Percentiles rank a stretch among this genome's conserved stretches.
Conservation (phyloP, 768 basidiomycete species). For the Pleurotus sapidus region DNA sequence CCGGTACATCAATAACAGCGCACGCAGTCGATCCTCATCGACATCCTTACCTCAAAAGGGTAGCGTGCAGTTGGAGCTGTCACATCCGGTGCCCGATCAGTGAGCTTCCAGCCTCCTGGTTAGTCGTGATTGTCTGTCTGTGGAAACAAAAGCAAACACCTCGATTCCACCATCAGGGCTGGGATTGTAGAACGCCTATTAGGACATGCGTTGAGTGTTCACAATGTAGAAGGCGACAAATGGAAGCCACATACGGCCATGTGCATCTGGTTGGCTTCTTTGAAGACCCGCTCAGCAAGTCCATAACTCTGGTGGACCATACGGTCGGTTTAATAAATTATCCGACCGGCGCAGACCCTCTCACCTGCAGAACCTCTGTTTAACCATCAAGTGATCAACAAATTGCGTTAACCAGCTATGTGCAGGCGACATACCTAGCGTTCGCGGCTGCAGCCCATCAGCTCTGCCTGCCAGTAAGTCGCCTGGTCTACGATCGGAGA, state of each 20-base stretch:
- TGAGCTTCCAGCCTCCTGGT: slow-evolving; percentile 38
- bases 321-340: neutral
- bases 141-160: slow-evolving; percentile 27
- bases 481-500: slow-evolving; percentile 30
- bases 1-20: neutral
- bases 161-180: slow-evolving; percentile 56
- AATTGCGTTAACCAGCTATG: too few species aligned
- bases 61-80: slow-evolving; percentile 62
- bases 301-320: slow-evolving; percentile 62
- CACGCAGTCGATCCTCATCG: neutral
- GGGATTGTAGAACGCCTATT: slow-evolving; percentile 76
- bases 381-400: slow-evolving; percentile 18
- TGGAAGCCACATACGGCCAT: slow-evolving; percentile 48
- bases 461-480: slow-evolving; percentile 55
- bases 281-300: slow-evolving; percentile 59
- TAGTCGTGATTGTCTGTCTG: neutral
- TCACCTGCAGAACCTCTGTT: slow-evolving; percentile 51
- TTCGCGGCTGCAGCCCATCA: slow-evolving; percentile 57
- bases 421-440: slow-evolving; percentile 20
- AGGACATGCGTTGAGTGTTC: neutral
- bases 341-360: neutral
- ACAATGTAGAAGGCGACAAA: neutral
- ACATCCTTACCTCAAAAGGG: slow-evolving; percentile 57
- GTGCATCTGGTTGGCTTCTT: slow-evolving; percentile 67
- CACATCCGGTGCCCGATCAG: slow-evolving; percentile 60